Percentiles rank a stretch among this genome's conserved stretches.
Conservation (phyloP, 306 rosid species). For the Sicyos edulis region DNA sequence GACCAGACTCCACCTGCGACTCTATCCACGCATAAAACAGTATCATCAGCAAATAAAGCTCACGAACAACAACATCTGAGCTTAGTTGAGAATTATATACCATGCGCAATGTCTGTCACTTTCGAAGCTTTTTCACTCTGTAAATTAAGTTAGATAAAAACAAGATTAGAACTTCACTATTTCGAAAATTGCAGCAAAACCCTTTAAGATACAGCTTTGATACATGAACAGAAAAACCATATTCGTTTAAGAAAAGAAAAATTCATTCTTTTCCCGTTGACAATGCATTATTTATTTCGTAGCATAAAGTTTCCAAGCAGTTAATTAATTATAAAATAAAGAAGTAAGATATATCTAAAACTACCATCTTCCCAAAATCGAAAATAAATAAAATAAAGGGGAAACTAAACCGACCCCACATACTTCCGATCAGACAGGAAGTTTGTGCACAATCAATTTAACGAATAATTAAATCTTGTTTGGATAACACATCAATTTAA, state of each 20-base stretch:
- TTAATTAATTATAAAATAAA: constrained; percentile 28
- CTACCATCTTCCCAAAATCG: constrained; percentile 29
- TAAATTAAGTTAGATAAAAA: constrained; percentile 44
- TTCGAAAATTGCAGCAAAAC: constrained; percentile 16
- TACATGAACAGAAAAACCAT: constrained; percentile 6
- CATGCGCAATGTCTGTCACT: constrained; percentile 83
- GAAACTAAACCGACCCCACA: constrained; percentile 47
- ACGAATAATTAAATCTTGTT: constrained; percentile 25
- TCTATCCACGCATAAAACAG: constrained; percentile 54
- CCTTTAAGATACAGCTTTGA: not conserved
- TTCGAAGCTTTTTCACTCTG: constrained; percentile 66
- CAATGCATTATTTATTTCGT: constrained; percentile 22
- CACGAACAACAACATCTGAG: constrained; percentile 19
- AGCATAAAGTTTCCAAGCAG: constrained; percentile 27
- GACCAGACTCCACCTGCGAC: constrained; percentile 81
- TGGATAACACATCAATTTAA: not conserved
- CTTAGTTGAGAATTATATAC: constrained; percentile 44
- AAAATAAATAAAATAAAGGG: constrained; percentile 26
- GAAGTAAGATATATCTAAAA: constrained; percentile 32
- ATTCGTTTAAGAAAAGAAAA: constrained; percentile 54
- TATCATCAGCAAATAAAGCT: constrained; percentile 20
- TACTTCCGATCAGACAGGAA: constrained; percentile 39
- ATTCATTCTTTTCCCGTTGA: constrained; percentile 45
- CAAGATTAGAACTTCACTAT: constrained; percentile 2
- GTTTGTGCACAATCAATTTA: constrained; percentile 28